Evolutionary conservation across 495 filamentous ascomycete species (phyloP).

Genomic region (Podospora pseudoanserina): DNA sequence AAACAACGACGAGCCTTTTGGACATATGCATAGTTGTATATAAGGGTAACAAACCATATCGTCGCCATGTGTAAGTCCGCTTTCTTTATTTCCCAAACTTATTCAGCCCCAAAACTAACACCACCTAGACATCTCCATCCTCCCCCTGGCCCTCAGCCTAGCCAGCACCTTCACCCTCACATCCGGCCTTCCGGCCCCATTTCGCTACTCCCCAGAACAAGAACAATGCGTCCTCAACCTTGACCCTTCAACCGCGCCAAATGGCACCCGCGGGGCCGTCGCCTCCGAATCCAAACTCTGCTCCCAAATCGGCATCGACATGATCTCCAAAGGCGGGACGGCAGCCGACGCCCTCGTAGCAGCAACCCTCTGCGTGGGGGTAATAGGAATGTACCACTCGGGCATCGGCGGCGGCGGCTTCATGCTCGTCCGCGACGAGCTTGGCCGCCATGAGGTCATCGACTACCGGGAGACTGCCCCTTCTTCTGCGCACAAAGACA

Average conservation of each 20-base stretch:
- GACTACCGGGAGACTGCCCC: conserved; percentile 88
- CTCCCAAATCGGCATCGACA: conserved; percentile 68
- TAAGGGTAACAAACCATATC: neutral
- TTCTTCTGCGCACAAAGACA: conserved; percentile 69
- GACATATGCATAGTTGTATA: neutral
- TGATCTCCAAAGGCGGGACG: conserved; percentile 64
- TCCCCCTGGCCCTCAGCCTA: neutral
- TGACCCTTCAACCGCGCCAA: neutral
- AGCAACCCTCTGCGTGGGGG: conserved; percentile 70
- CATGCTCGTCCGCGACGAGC: conserved; percentile 63
- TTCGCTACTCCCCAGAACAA: neutral
- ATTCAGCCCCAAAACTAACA: neutral
- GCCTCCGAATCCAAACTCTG: conserved; percentile 74
- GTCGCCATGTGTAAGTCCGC: neutral
- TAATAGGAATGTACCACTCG: conserved; percentile 84
- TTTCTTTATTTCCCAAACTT: neutral
- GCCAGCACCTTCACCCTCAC: neutral
- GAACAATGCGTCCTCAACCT: conserved; percentile 8
- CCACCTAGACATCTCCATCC: neutral
- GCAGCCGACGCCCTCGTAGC: conserved; percentile 73
- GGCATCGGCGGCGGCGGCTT: conserved; percentile 91
- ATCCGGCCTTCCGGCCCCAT: neutral
- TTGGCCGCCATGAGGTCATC: conserved; percentile 67
- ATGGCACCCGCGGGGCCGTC: conserved; percentile 61
- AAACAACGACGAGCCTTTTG: too few species aligned